Base-by-base conservation (phyloP, 805 yeast genomes). In the Lipomyces starkeyi region DNA sequence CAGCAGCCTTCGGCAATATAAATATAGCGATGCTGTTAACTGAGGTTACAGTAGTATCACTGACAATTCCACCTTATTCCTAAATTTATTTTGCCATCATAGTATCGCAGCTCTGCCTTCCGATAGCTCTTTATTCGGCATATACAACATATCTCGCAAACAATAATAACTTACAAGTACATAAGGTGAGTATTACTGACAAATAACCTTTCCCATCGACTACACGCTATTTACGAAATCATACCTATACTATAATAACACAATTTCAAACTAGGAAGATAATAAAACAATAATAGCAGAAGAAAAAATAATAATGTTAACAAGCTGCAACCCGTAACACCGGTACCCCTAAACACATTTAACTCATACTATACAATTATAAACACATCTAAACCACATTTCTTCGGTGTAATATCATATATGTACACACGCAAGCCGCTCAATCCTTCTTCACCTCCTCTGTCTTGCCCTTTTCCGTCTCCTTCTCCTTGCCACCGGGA, bases 401-500 rank as follows among this genome's bases (percentile, higher is more conserved):
- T 13, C 40, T 9, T 43, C 22, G n/a, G 49, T 43, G 49, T 43
- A 43, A 17, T 17, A 5, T 17, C 11, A 5, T 40, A 40, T 40
- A 17, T 43, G 7, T 43, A 43, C 49, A 43, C 49, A n/a, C 49
- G 9, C 49, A n/a, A 6, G n/a, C 20, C 49, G 25, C n/a, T n/a
- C 20, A 43, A 17, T 43, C 49, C 20, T 43, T 43, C 49, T 43
- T 43, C 20, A 17, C 49, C 49, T 43, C 49, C 49, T 43, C 49
- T 4, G 49, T 17, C 49, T 43, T 37, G 17, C 4, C 40, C 40
- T 35, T 35, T 9, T 29, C 32, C 32, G 32, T 13, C 43, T 43
- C 61, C 17, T 43, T 52, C 61, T 32, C 61, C 40, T 53, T 55
- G 34, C 63, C 65, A 17, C 32, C 35, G 20, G 74, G 71, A 17